Evolutionary conservation across 75 land plant species (phyloP).

Genomic region (Pseudotsuga menziesii): DNA sequence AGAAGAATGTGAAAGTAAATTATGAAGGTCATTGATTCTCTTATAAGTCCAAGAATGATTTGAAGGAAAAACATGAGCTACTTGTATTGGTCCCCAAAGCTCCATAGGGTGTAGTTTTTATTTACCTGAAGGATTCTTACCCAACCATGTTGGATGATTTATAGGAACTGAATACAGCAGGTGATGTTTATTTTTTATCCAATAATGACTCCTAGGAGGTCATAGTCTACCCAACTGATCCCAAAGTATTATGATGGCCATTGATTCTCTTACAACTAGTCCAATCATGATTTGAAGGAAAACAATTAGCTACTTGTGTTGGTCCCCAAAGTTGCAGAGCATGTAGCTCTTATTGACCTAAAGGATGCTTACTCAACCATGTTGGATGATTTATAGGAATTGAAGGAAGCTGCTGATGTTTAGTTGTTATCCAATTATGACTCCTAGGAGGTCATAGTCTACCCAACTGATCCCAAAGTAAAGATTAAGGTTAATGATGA

Average conservation of each 20-base stretch:
- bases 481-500: constrained; percentile 87
- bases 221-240: constrained; percentile 92
- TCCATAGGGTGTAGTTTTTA: constrained; percentile 80
- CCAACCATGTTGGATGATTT: constrained; percentile 74
- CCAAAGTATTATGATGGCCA: no score
- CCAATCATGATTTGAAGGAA: constrained; percentile 79
- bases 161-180: constrained; percentile 84
- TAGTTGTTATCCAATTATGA: constrained; percentile 90
- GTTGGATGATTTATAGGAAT: constrained; percentile 78
- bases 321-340: constrained; percentile 74
- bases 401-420: constrained; percentile 75
- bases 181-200: constrained; percentile 76
- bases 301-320: constrained; percentile 65
- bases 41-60: constrained; percentile 90
- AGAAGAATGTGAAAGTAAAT: constrained; percentile 82
- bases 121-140: constrained; percentile 91
- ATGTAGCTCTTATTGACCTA: constrained; percentile 79
- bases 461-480: constrained; percentile 84
- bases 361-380: constrained; percentile 87
- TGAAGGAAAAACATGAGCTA: constrained; percentile 68
- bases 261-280: no score
- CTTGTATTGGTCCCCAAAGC: constrained; percentile 64
- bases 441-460: constrained; percentile 91
- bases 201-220: constrained; percentile 95
- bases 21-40: constrained; percentile 85